phyloP scores from a whole-genome alignment of 2,329 filamentous ascomycete species.

The Helminthosporium solani region DNA sequence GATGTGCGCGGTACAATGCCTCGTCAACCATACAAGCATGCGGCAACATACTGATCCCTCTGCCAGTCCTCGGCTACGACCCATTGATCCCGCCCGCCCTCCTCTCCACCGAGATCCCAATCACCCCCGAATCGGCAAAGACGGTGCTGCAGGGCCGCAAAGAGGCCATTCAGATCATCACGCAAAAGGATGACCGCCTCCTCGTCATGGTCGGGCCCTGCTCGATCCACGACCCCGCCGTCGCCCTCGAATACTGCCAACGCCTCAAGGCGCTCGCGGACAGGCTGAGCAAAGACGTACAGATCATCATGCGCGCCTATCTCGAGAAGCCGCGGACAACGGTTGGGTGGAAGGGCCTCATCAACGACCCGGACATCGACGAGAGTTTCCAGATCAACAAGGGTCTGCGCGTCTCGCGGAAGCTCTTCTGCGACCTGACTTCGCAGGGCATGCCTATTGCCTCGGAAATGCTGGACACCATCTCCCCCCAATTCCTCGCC shows the following conservation, averaged over 20 bases:
- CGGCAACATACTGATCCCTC: slow-evolving; percentile 1
- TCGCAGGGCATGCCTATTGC: slow-evolving; percentile 88
- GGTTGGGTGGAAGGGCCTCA: slow-evolving; percentile 97
- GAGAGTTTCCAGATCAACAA: slow-evolving; percentile 99
- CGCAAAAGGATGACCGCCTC: slow-evolving; percentile 78
- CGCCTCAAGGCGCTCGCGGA: slow-evolving; percentile 75
- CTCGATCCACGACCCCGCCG: slow-evolving; percentile 91
- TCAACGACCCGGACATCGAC: slow-evolving; percentile 98
- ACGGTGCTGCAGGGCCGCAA: slow-evolving; percentile 71
- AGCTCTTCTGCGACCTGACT: slow-evolving; percentile 91
- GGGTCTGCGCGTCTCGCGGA: slow-evolving; percentile 85
- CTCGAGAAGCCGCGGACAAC: slow-evolving; percentile 98
- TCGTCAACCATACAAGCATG: not conserved
- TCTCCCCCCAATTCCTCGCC: slow-evolving; percentile 95
- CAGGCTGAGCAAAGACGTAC: slow-evolving; percentile 78
- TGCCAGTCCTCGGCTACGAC: slow-evolving; percentile 84
- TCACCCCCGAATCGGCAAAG: slow-evolving; percentile 59
- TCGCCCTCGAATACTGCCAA: slow-evolving; percentile 83
- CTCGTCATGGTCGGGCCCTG: slow-evolving; percentile 94
- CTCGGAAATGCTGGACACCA: slow-evolving; percentile 97
- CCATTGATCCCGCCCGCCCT: slow-evolving; percentile 87
- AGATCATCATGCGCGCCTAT: slow-evolving; percentile 97
- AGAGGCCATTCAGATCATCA: slow-evolving; percentile 72
- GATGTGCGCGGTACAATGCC: slow-evolving; percentile 53
- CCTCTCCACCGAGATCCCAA: slow-evolving; percentile 81